Evolutionary conservation across 2,329 filamentous ascomycete species (phyloP).

Genomic region (Ophidiomyces ophidiicola): DNA sequence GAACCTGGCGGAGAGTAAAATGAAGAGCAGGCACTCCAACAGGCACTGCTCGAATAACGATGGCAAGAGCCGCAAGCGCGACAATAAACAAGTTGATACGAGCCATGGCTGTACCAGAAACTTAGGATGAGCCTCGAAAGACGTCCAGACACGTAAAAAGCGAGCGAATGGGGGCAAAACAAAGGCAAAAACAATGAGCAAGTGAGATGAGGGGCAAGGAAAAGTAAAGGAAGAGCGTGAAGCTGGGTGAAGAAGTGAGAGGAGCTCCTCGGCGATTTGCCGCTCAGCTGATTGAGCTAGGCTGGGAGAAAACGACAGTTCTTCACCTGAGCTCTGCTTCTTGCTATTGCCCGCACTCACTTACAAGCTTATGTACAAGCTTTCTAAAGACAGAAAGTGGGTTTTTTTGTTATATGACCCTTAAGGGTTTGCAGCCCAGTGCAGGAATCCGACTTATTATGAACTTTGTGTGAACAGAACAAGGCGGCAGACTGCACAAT

Average conservation of each 20-base stretch:
- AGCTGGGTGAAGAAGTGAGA: not conserved
- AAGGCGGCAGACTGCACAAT: too few relatives aligned
- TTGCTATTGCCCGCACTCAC: not conserved
- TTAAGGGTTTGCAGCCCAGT: too few relatives aligned
- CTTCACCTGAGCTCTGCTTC: not conserved
- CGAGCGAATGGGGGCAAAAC: not conserved
- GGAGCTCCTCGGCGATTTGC: not conserved
- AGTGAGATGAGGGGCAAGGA: not conserved
- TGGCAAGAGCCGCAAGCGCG: not conserved
- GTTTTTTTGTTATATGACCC: too few relatives aligned
- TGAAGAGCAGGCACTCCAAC: not conserved
- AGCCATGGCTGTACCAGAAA: not conserved
- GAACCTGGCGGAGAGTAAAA: slow-evolving; percentile 9
- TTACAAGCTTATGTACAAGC: too few relatives aligned
- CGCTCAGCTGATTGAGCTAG: slow-evolving; percentile 2
- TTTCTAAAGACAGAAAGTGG: too few relatives aligned
- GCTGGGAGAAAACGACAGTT: not conserved
- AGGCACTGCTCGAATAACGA: not conserved
- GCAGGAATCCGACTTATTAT: too few relatives aligned
- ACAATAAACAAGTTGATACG: not conserved
- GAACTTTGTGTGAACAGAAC: too few relatives aligned
- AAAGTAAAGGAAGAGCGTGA: not conserved
- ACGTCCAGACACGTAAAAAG: too few relatives aligned
- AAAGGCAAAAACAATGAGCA: not conserved
- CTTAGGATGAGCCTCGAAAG: not conserved